Base-by-base conservation (phyloP, 306 rosid species). In the Glycyrrhiza uralensis region DNA sequence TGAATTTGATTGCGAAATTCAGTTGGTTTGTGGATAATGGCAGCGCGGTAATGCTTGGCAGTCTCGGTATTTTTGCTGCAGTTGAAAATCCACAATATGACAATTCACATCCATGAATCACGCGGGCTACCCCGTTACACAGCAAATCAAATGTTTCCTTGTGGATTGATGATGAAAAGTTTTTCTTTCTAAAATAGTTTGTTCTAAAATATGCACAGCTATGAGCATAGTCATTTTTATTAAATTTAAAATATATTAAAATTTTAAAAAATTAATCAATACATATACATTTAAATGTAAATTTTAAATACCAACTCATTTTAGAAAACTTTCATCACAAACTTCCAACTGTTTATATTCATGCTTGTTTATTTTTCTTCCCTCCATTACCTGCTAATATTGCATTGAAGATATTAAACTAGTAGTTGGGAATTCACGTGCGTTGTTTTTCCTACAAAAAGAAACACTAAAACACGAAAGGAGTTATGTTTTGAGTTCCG, bases 21-120 rank as follows among this genome's bases (percentile, higher is more conserved):
- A 1, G 28, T 30, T 58, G 19, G 4, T 9, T 59, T 33, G 5
- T 9, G 66, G 46, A 10, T 24, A 47, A 44, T 23, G 33, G 10
- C 54, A 18, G 22, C 58, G 46, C 42, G 57, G 51, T 15, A 54
- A 44, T 65, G 65, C 55, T 66, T 52, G 73, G 30, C 35, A 35
- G n/a, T 22, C 38, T 30, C 47, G 12, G 20, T 17, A 32, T 7
- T 30, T 47, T 47, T 47, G 61, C 41, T 3, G 56, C 44, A 15
- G 54, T 15, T 70, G 66, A 55, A 70, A 70, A 14, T 55, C 5
- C 20, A 36, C 39, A 38, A 36, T 14, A 8, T 3, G 64, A 52
- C 64, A 35, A n/a, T 51, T 69, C 26, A 69, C 36, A n/a, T 22
- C 14, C 44, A 18, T 35, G 62, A 54, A 52, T 45, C 59, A 18